A percentile compares a stretch with the other conserved stretches of the same genome.
These are phyloP conservation scores for Novymonas esmeraldas DNA, from an alignment of 208 protist species.

Conservation along the genomic window DNA sequence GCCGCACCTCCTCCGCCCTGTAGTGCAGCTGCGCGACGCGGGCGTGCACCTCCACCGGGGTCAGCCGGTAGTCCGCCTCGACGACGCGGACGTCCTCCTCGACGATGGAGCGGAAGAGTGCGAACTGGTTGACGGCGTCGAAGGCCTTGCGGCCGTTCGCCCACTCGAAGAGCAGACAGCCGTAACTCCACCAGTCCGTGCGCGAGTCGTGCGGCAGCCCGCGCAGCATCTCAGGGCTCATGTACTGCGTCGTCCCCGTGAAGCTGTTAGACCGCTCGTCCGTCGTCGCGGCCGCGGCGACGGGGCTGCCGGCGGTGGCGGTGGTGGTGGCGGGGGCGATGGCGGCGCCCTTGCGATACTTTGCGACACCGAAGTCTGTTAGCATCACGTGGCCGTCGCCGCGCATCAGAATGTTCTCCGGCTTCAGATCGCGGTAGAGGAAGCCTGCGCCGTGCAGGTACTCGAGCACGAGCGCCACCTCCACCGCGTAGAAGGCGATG, in stretches of 20 bases:
- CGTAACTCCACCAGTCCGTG: conserved; percentile 97
- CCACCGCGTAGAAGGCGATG: conserved; percentile 89
- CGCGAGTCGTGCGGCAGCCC: conserved; percentile 84
- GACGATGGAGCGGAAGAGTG: conserved; percentile 71
- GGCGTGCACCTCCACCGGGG: conserved; percentile 69
- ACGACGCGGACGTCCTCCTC: conserved; percentile 68
- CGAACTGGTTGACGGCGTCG: conserved; percentile 66
- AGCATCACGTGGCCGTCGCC: conserved; percentile 92
- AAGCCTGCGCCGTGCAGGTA: conserved; percentile 90
- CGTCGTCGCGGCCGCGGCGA: neutral
- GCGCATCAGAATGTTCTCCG: conserved; percentile 94
- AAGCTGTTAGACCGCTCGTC: conserved; percentile 77
- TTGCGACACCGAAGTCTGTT: conserved; percentile 96
- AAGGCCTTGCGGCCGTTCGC: conserved; percentile 87
- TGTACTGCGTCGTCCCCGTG: conserved; percentile 95
- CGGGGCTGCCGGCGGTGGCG: neutral
- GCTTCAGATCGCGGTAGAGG: conserved; percentile 94
- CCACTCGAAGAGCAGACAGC: conserved; percentile 96
- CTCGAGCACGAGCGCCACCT: conserved; percentile 88
- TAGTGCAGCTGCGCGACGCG: conserved; percentile 69
- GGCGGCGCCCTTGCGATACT: conserved; percentile 69
- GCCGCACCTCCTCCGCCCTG: conserved; percentile 45
- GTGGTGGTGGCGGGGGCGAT: conserved; percentile 20
- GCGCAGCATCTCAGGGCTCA: conserved; percentile 94
- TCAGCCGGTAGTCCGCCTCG: conserved; percentile 69